These are phyloP conservation scores for Globisporangium alternatum DNA, from an alignment of 352 stramenopile species.

Conservation along the genomic window DNA sequence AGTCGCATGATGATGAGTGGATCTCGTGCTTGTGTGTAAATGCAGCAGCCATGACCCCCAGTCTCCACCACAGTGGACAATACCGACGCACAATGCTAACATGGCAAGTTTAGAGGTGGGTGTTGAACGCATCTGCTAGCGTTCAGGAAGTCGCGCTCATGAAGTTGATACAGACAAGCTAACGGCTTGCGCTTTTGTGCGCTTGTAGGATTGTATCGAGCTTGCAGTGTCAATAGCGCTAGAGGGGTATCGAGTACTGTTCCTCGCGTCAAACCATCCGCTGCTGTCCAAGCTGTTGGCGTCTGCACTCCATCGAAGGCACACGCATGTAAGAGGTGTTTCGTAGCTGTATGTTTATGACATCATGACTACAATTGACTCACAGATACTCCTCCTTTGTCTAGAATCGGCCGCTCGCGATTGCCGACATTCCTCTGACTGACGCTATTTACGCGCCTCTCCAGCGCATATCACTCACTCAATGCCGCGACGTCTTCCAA, in stretches of 20 bases:
- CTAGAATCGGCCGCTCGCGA: slow-evolving; percentile 24
- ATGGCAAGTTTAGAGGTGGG: slow-evolving; percentile 6
- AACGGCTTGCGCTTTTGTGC: neutral
- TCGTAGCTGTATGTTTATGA: slow-evolving; percentile 14
- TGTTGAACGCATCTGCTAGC: neutral
- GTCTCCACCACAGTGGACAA: neutral
- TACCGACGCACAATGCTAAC: neutral
- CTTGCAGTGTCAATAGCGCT: slow-evolving; percentile 20
- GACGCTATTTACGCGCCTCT: slow-evolving; percentile 23
- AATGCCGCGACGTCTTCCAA: slow-evolving; percentile 34
- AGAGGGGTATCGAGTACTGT: slow-evolving; percentile 13
- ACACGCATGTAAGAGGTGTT: slow-evolving; percentile 16
- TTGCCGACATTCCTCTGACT: slow-evolving; percentile 8
- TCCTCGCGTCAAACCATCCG: slow-evolving; percentile 15
- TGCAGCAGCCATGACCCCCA: neutral
- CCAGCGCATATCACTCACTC: slow-evolving; percentile 29
- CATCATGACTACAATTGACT: neutral
- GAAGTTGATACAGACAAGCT: neutral
- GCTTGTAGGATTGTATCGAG: slow-evolving; percentile 11
- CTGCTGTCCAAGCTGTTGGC: slow-evolving; percentile 16
- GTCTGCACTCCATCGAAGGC: slow-evolving; percentile 5
- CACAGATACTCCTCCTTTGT: slow-evolving; percentile 10
- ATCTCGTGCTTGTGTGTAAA: neutral
- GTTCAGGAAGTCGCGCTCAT: neutral
- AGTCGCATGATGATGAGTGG: neutral